These are phyloP conservation scores for Novymonas esmeraldas DNA, from an alignment of 208 protist genomes.

Conservation along the genomic window DNA sequence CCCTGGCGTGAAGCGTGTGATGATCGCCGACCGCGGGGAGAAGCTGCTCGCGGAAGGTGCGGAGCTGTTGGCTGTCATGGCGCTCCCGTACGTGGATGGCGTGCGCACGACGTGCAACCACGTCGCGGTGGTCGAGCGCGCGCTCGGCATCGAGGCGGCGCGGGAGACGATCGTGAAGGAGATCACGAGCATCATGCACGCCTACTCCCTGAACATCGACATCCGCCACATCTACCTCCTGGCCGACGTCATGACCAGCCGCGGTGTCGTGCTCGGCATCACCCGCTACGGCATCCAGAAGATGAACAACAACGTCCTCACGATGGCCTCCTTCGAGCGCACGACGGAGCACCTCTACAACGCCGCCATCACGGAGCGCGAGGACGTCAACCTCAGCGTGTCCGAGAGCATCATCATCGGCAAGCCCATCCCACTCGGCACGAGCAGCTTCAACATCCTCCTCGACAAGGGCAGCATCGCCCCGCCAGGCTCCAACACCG, in stretches of 20 bases:
- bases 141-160: constrained; percentile 99
- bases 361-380: constrained; percentile 92
- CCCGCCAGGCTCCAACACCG: constrained; percentile 23
- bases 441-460: constrained; percentile 93
- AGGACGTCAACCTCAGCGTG: constrained; percentile 87
- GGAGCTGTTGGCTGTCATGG: constrained; percentile 95
- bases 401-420: constrained; percentile 99
- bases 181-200: constrained; percentile 95
- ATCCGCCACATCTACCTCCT: constrained; percentile 98
- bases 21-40: constrained; percentile 88
- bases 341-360: constrained; percentile 99
- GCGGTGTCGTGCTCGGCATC: constrained; percentile 98
- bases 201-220: constrained; percentile 98
- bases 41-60: constrained; percentile 95
- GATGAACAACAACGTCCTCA: constrained; percentile 99
- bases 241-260: constrained; percentile 99
- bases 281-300: constrained; percentile 99
- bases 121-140: constrained; percentile 95
- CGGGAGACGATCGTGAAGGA: constrained; percentile 97
- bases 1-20: constrained; percentile 92
- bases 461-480: constrained; percentile 46
- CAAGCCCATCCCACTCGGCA: constrained; percentile 96
- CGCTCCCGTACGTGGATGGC: constrained; percentile 93
- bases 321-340: constrained; percentile 99
- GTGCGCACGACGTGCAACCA: constrained; percentile 96